A percentile compares a stretch with the other conserved stretches of the same genome.
Conservation (phyloP, 1,139 yeast genomes). For the Geotrichum phurueaensis region DNA sequence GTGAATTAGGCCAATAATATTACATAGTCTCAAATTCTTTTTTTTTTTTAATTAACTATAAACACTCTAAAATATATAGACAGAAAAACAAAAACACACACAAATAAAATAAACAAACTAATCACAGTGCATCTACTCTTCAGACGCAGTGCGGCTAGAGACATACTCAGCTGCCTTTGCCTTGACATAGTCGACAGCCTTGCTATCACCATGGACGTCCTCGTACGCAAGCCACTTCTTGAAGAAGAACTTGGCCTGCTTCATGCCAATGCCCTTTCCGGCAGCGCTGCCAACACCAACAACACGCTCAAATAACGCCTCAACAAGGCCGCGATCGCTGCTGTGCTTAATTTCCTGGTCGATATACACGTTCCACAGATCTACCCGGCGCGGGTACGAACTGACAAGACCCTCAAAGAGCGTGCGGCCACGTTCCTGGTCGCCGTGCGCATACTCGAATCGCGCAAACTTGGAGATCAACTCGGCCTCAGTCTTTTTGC, state of each 20-base stretch:
- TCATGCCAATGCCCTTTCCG: conserved; percentile 41
- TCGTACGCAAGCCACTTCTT: conserved; percentile 85
- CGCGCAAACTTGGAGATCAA: conserved; percentile 75
- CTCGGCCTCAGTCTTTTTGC: conserved; percentile 15
- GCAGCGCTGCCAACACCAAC: conserved; percentile 16
- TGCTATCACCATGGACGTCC: conserved; percentile 61
- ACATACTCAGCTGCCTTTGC: conserved; percentile 85
- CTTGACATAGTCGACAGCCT: conserved; percentile 76
- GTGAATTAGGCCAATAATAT: not conserved
- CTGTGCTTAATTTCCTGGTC: conserved; percentile 79
- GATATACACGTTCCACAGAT: conserved; percentile 88
- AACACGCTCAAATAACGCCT: conserved; percentile 71
- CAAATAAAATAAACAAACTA: not conserved
- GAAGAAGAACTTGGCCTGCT: conserved; percentile 93
- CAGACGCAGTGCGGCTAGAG: conserved; percentile 10
- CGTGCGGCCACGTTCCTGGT: conserved; percentile 89
- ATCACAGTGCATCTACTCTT: not conserved
- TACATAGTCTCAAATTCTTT: not conserved
- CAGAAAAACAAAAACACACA: not conserved
- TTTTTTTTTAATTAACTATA: not conserved
- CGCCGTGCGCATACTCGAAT: conserved; percentile 80
- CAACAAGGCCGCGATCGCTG: conserved; percentile 54
- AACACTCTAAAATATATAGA: not conserved
- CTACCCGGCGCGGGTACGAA: conserved; percentile 87
- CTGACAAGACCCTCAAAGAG: conserved; percentile 86